A percentile compares a stretch with the other conserved stretches of the same genome.
Conservation (phyloP, 2,329 filamentous ascomycete genomes). For the Pseudophaeomoniella oleicola region DNA sequence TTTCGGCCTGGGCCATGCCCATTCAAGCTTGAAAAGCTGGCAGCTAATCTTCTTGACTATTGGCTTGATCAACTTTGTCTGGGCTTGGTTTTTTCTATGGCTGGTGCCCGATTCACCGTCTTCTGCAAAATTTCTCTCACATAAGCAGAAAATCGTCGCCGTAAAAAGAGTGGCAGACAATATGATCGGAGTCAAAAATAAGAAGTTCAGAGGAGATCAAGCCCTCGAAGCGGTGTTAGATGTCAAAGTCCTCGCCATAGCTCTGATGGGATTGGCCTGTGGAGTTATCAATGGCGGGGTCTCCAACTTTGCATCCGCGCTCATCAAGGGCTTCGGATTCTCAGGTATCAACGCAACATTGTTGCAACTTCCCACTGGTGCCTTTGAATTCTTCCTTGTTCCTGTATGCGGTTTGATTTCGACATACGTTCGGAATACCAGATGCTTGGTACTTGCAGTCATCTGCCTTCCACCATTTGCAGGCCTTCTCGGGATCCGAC, state of each 20-base stretch:
- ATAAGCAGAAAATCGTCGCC: conserved; percentile 11
- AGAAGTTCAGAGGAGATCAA: conserved; percentile 20
- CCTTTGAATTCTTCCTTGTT: conserved; percentile 6
- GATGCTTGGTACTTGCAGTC: conserved; percentile 3
- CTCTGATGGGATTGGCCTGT: too few relatives aligned
- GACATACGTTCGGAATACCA: conserved; percentile 1
- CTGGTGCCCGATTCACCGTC: conserved; percentile 10
- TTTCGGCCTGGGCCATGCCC: conserved; percentile 42
- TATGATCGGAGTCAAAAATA: conserved; percentile 16
- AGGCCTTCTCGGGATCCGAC: conserved; percentile 6
- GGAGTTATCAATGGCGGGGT: too few relatives aligned
- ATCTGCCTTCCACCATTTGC: conserved; percentile 5
- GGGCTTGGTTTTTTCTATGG: conserved; percentile 12
- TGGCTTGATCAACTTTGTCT: conserved; percentile 12
- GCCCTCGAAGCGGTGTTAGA: conserved; percentile 15
- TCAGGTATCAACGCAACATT: conserved; percentile 23
- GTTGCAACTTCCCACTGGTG: conserved; percentile 28
- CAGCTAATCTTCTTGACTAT: conserved; percentile 15
- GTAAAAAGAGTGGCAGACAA: conserved; percentile 10
- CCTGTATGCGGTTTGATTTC: conserved; percentile 4
- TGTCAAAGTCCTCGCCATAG: too few relatives aligned
- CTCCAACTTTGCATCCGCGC: conserved; percentile 30
- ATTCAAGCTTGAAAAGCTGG: conserved; percentile 9
- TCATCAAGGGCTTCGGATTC: conserved; percentile 21
- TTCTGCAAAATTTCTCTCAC: conserved; percentile 10